Conservation (phyloP, 805 yeast species). For the Wickerhamiella azyma region DNA sequence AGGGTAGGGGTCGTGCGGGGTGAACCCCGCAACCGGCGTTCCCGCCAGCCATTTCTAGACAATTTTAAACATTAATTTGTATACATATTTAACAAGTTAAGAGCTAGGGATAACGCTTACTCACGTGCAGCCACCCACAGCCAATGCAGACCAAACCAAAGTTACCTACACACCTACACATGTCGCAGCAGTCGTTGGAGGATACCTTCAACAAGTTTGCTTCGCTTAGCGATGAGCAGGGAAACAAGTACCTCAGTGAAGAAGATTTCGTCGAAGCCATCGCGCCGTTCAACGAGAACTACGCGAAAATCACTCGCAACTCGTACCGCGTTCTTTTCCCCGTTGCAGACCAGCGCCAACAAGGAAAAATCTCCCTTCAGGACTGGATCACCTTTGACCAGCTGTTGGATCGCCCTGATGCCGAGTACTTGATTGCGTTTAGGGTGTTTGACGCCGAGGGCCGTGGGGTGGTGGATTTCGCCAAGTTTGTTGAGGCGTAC, state of each 20-base stretch:
- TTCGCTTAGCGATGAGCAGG: constrained; percentile 17
- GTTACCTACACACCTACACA: background rate
- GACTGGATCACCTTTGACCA: constrained; percentile 69
- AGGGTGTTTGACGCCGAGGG: constrained; percentile 32
- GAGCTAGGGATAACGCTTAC: too few relatives aligned
- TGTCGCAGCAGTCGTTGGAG: constrained; percentile 7
- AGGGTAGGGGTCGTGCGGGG: too few relatives aligned
- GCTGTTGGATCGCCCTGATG: constrained; percentile 39
- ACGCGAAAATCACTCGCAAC: constrained; percentile 40
- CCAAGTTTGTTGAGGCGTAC: constrained; percentile 29
- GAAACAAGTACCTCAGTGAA: constrained; percentile 25
- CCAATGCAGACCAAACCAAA: background rate
- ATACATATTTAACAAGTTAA: too few relatives aligned
- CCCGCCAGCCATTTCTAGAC: too few relatives aligned
- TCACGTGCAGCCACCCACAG: background rate
- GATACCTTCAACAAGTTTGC: constrained; percentile 17
- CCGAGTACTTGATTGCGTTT: constrained; percentile 38
- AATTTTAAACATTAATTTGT: too few relatives aligned
- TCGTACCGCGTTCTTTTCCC: constrained; percentile 62
- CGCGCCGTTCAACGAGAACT: constrained; percentile 33
- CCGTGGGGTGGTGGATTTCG: constrained; percentile 28
- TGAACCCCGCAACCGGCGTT: too few relatives aligned
- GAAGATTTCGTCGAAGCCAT: constrained; percentile 33
- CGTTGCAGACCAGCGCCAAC: constrained; percentile 58
- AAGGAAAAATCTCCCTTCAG: constrained; percentile 50